Evolutionary conservation across 306 rosid species (phyloP).

Genomic region (Lathyrus oleraceus): DNA sequence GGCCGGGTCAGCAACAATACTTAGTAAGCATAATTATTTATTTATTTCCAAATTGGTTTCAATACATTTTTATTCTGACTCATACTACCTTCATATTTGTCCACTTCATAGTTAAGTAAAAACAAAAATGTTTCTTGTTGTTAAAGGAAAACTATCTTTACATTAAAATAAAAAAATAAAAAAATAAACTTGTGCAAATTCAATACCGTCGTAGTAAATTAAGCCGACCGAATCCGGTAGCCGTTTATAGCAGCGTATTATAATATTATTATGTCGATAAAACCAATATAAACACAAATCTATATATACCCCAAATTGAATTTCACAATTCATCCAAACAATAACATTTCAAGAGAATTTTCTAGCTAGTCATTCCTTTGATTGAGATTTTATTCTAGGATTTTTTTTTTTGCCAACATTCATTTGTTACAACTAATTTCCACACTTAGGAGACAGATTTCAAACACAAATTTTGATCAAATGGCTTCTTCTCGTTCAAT

Average conservation of each 20-base stretch:
- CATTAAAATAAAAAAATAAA: no score
- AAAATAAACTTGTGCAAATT: not conserved
- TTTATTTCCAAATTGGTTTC: no score
- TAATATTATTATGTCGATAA: not conserved
- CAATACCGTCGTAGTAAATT: not conserved
- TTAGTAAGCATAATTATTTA: no score
- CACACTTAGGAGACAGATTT: not conserved
- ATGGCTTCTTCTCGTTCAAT: conserved; percentile 42
- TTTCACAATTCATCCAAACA: conserved; percentile 24
- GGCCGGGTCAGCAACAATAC: no score
- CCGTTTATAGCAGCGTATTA: not conserved
- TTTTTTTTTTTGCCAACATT: not conserved
- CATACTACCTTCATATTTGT: not conserved
- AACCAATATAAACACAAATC: conserved; percentile 13
- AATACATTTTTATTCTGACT: not conserved
- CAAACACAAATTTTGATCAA: not conserved
- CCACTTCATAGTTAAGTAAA: not conserved
- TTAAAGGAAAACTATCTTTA: no score
- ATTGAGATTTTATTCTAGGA: not conserved
- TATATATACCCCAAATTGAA: conserved; percentile 22
- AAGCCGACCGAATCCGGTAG: conserved; percentile 41
- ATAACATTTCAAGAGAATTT: not conserved
- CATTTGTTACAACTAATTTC: not conserved
- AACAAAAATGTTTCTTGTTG: no score
- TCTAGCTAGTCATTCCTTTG: not conserved